These are phyloP conservation scores for Collybiopsis luxurians DNA, from an alignment of 768 basidiomycete species.

Conservation along the genomic window DNA sequence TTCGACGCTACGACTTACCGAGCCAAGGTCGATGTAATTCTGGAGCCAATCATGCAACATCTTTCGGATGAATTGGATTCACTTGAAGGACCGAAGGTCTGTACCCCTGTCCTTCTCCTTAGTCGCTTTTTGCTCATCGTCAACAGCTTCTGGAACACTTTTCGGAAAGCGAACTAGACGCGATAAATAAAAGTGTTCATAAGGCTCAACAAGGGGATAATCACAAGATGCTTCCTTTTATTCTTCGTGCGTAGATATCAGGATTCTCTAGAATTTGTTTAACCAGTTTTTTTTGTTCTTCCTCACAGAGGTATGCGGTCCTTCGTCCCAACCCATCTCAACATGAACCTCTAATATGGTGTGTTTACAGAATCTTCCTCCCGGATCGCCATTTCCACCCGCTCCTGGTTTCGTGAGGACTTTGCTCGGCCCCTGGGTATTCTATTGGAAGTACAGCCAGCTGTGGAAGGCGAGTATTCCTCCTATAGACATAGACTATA, in stretches of 20 bases:
- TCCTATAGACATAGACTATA: not conserved
- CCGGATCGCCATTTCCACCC: slow-evolving; percentile 11
- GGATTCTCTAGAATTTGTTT: too few relatives aligned
- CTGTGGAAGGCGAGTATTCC: slow-evolving; percentile 8
- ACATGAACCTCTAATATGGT: not conserved
- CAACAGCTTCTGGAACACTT: slow-evolving; percentile 11
- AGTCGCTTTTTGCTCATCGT: not conserved
- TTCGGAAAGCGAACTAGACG: slow-evolving; percentile 8
- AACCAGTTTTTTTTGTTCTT: too few relatives aligned
- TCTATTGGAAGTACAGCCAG: slow-evolving; percentile 12
- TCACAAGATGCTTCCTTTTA: slow-evolving; percentile 8
- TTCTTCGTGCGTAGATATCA: slow-evolving; percentile 12
- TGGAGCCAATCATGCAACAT: slow-evolving; percentile 10
- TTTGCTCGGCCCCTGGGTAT: slow-evolving; percentile 11
- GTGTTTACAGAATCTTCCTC: slow-evolving; percentile 6
- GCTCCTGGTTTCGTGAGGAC: slow-evolving; percentile 13
- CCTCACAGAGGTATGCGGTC: slow-evolving; percentile 4
- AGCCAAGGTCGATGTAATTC: slow-evolving; percentile 10
- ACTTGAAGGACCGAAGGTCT: slow-evolving; percentile 5
- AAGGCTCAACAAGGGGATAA: slow-evolving; percentile 4
- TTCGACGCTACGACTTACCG: slow-evolving; percentile 6
- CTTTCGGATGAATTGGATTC: slow-evolving; percentile 11
- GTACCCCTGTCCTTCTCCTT: not conserved
- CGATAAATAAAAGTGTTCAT: slow-evolving; percentile 10
- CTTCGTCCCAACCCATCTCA: too few relatives aligned